Conservation (phyloP, 1,284 basidiomycete species). For the Golubevia sp. region DNA sequence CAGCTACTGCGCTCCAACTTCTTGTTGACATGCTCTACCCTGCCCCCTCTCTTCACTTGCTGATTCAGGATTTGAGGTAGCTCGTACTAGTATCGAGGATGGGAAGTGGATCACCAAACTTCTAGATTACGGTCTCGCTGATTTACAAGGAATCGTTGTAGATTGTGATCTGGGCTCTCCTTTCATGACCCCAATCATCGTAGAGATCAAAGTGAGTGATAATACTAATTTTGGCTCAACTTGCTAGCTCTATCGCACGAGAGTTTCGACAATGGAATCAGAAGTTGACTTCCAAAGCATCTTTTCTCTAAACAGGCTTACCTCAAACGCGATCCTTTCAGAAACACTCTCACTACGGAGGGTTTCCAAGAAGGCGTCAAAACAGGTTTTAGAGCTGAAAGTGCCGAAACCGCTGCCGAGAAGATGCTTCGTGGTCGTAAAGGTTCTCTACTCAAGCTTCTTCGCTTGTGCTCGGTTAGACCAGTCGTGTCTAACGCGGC, state of each 20-base stretch:
- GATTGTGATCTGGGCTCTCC: constrained; percentile 41
- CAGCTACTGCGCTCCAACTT: too few species aligned
- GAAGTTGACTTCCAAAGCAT: constrained; percentile 16
- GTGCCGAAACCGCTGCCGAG: constrained; percentile 43
- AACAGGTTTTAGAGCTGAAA: constrained; percentile 14
- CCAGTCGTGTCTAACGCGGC: constrained; percentile 37
- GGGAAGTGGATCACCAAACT: constrained; percentile 53
- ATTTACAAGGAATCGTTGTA: constrained; percentile 49
- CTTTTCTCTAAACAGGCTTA: constrained; percentile 10
- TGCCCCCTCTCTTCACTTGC: too few species aligned
- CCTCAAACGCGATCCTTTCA: constrained; percentile 8
- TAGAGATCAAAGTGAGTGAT: constrained; percentile 38
- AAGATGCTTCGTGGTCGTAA: constrained; percentile 47
- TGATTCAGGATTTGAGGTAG: constrained; percentile 51
- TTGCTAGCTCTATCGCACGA: constrained; percentile 2
- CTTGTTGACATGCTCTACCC: too few species aligned
- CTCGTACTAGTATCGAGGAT: constrained; percentile 43
- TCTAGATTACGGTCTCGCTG: constrained; percentile 40
- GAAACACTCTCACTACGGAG: not conserved
- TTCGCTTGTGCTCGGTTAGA: constrained; percentile 44
- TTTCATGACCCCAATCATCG: constrained; percentile 48
- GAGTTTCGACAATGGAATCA: constrained; percentile 2
- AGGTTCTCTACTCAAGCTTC: constrained; percentile 43
- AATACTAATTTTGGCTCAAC: constrained; percentile 28
- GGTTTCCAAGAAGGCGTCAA: not conserved